Evolutionary conservation across 1,284 basidiomycete species (phyloP), one percentile per base, ranked within the genome.

Genomic region (Bjerkandera adusta): DNA sequence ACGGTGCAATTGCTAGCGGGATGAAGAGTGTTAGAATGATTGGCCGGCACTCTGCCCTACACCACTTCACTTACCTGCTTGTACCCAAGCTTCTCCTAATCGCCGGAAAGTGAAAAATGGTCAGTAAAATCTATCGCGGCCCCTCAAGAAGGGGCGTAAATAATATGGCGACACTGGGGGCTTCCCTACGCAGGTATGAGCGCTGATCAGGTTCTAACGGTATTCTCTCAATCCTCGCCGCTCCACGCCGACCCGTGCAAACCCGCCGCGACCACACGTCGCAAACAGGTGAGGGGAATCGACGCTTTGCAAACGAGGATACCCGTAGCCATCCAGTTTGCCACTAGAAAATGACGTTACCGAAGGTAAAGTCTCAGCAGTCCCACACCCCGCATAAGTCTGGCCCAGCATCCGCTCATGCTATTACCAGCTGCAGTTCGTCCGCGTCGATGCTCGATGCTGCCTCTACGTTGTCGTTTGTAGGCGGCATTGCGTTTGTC

Each of bases 181-280:
- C 85, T 89, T 90, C 89, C 89, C 89, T 91, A 88, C 89, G 89
- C 90, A 90, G 87, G 88, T 89, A 76, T 91, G 79, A 89, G 81
- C 85, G 78, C 89, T 90, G 86, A 79, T 89, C 90, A 92, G 87
- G 89, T 92, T 90, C 87, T 70, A 81, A 84, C 89, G 89, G 89
- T 92, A 80, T 91, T 53, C 86, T 92, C 90, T 92, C 89, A 92
- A 91, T 70, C 85, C 77, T 68, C 66, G 69, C 57, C 57, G 52
- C 50, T 46, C 48, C 63, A 58, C 55, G 58, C 54, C 51, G 52
- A 56, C 57, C 56, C 52, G 50, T 30, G 29, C 34, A 39, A 38
- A 37, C 33, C n/a, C 29, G 26, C 38, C 35, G n/a, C 35, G 15
- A 16, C 12, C 10, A 53, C 64, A 52, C 48, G 45, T 49, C 58